These are phyloP conservation scores for Neoarthrinium moseri DNA, from an alignment of 2,329 filamentous ascomycete species.

Conservation along the genomic window DNA sequence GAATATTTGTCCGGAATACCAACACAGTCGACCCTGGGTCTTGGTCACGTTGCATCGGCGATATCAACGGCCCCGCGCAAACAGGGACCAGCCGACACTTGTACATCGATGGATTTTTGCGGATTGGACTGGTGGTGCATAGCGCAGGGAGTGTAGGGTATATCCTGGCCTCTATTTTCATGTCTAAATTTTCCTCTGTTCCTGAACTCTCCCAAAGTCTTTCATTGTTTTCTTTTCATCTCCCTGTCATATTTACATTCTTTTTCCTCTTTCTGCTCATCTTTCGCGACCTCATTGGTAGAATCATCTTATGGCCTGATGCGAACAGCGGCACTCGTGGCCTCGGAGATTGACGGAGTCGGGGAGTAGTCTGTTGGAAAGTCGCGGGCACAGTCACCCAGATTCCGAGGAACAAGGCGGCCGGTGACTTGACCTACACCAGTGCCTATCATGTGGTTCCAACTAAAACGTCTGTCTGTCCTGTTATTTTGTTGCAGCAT, in stretches of 20 bases:
- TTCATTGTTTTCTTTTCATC: conserved; percentile 11
- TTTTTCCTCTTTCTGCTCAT: conserved; percentile 18
- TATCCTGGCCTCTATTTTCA: conserved; percentile 29
- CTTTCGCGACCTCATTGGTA: conserved; percentile 15
- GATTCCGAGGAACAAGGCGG: no score
- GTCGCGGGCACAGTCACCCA: no score
- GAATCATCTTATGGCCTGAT: conserved; percentile 7
- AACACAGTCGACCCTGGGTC: neutral
- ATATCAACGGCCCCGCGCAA: conserved; percentile 27
- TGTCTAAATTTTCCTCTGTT: conserved; percentile 18
- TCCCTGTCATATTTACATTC: conserved; percentile 14
- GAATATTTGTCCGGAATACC: neutral
- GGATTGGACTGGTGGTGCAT: conserved; percentile 33
- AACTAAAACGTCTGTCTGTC: no score
- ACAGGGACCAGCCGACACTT: conserved; percentile 27
- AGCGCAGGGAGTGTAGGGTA: conserved; percentile 34
- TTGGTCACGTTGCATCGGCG: conserved; percentile 4
- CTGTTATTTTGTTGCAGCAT: no score
- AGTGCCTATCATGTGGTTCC: no score
- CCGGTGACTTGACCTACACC: neutral
- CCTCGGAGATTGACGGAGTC: conserved; percentile 10
- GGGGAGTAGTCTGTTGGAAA: conserved; percentile 9
- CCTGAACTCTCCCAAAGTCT: conserved; percentile 20
- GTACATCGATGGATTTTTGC: conserved; percentile 22
- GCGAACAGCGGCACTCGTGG: neutral